These are phyloP conservation scores for Forsythia suspensa DNA, from an alignment of 257 asterid species.

Conservation along the genomic window DNA sequence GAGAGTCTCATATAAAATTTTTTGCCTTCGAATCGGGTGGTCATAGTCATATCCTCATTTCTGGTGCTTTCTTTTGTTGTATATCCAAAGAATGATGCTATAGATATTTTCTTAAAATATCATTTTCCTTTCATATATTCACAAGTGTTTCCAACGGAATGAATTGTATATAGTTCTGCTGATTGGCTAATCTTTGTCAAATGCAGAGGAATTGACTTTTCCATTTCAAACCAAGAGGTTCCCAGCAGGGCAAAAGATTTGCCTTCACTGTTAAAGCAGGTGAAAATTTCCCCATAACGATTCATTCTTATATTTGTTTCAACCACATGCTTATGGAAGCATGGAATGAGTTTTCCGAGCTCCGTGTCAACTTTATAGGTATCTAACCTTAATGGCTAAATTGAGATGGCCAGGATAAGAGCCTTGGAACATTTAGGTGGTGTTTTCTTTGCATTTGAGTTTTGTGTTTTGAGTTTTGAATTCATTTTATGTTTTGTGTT, in stretches of 20 bases:
- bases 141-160: neutral
- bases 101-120: neutral
- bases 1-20: neutral
- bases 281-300: conserved; percentile 22
- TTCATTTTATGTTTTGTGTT: too few relatives aligned
- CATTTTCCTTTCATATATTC: neutral
- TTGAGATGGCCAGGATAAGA: conserved; percentile 9
- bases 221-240: conserved; percentile 60
- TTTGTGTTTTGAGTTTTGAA: too few relatives aligned
- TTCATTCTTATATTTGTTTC: neutral
- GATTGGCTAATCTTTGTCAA: conserved; percentile 1
- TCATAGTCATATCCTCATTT: neutral
- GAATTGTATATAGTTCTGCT: neutral
- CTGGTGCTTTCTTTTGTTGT: neutral
- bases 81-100: neutral
- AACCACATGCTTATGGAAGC: neutral
- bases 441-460: too few relatives aligned
- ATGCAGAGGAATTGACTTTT: conserved; percentile 80
- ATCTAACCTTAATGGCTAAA: conserved; percentile 1
- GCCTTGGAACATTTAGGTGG: neutral
- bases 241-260: conserved; percentile 55
- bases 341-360: neutral
- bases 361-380: neutral
- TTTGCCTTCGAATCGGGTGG: neutral
- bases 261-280: conserved; percentile 72